A percentile compares a stretch with the other conserved stretches of the same genome.
Evolutionary conservation across 1,284 basidiomycete species (phyloP).

Genomic region (Malassezia brasiliensis): DNA sequence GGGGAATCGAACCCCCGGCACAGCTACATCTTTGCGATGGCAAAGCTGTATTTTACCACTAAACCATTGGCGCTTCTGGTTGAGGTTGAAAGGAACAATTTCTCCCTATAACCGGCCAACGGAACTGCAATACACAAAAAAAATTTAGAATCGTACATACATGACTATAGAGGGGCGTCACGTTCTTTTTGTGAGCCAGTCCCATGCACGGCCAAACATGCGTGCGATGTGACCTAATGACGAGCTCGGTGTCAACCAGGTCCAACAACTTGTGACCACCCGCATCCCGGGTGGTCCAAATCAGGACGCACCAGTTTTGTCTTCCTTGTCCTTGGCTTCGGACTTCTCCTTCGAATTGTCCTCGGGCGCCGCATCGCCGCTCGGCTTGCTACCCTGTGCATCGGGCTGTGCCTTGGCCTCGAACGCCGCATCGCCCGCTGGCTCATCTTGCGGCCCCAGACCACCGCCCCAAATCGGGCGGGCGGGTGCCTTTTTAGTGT

Average conservation of each 20-base stretch:
- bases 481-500: background rate
- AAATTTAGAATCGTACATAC: no score
- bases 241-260: constrained; percentile 1
- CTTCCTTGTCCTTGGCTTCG: background rate
- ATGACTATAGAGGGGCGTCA: background rate
- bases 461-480: background rate
- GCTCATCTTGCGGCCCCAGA: background rate
- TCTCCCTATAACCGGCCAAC: background rate
- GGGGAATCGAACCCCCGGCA: constrained; percentile 20
- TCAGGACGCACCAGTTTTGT: constrained; percentile 17
- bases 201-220: constrained; percentile 3
- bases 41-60: constrained; percentile 21
- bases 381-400: background rate
- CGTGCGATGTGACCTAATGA: constrained; percentile 4
- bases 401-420: background rate
- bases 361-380: background rate
- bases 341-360: background rate
- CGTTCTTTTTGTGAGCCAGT: constrained; percentile 8
- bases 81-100: no score
- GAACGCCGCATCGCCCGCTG: background rate
- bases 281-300: background rate
- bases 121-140: background rate
- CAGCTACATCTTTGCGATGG: constrained; percentile 17
- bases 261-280: background rate
- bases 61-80: constrained; percentile 16